These are phyloP conservation scores for Syzygium oleosum DNA, from an alignment of 345 rosid genomes.

Conservation along the genomic window DNA sequence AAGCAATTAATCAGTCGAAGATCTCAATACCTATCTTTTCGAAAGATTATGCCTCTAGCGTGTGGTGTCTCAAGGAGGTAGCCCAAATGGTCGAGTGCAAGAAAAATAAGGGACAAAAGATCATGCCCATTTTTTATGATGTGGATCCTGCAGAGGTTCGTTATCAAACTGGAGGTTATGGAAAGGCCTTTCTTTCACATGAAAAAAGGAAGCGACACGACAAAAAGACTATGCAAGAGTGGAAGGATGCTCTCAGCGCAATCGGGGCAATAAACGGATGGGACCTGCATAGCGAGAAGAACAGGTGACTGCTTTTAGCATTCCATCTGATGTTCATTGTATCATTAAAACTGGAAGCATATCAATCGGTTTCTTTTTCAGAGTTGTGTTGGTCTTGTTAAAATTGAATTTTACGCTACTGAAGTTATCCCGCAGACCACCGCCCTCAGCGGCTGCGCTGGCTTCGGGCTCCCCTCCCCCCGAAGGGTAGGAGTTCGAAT, in stretches of 20 bases:
- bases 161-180: rapidly evolving
- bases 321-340: rapidly evolving
- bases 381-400: background rate
- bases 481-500: no score
- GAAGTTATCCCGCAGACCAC: background rate
- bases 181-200: rapidly evolving
- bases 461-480: no score
- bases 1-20: background rate
- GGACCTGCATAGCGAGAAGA: rapidly evolving
- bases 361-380: background rate
- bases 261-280: background rate
- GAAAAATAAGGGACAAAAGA: rapidly evolving
- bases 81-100: background rate
- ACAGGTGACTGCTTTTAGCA: background rate
- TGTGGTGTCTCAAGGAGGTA: background rate
- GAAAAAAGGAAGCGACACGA: rapidly evolving
- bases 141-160: rapidly evolving
- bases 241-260: background rate
- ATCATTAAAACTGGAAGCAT: rapidly evolving
- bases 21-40: background rate
- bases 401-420: no score
- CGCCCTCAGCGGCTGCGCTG: no score
- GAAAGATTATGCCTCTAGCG: background rate
- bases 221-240: rapidly evolving
- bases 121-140: background rate